Percentiles rank a stretch among this genome's conserved stretches.
phyloP scores from a whole-genome alignment of 129 eudicot genomes.

The Flaveria linearis region DNA sequence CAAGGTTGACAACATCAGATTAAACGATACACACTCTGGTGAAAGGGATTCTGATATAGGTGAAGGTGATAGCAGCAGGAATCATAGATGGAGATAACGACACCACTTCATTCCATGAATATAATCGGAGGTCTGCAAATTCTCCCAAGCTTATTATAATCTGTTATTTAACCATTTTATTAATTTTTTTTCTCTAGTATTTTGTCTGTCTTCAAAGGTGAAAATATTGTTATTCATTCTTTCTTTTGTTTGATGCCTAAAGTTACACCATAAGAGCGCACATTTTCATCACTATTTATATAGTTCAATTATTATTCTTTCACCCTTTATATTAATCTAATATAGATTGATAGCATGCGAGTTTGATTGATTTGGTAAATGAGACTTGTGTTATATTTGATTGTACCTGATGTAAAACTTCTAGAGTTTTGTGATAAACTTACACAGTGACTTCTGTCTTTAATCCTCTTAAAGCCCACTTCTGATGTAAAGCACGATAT shows the following conservation, averaged over 20 bases:
- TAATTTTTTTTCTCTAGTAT: conserved; percentile 7
- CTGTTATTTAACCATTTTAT: conserved; percentile 23
- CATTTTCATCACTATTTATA: conserved; percentile 17
- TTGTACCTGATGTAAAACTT: not conserved
- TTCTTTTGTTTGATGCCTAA: conserved; percentile 32
- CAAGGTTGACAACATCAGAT: conserved; percentile 41
- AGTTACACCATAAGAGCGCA: conserved; percentile 18
- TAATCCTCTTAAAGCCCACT: no score
- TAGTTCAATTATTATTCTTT: conserved; percentile 27
- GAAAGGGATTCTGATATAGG: conserved; percentile 60
- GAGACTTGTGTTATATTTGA: not conserved
- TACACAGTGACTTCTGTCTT: no score
- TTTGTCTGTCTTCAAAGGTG: conserved; percentile 27
- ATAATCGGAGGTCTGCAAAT: conserved; percentile 36
- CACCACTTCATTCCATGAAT: conserved; percentile 4
- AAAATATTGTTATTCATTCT: conserved; percentile 21
- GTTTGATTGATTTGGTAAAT: not conserved
- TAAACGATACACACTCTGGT: conserved; percentile 38
- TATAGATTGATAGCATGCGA: no score
- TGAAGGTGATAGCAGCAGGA: conserved; percentile 55
- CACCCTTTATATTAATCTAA: not conserved
- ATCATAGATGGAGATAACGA: conserved; percentile 44
- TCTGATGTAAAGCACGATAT: no score
- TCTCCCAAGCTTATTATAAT: conserved; percentile 26
- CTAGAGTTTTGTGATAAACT: no score